These are phyloP conservation scores for Aspergillus cristatus DNA, from an alignment of 495 filamentous ascomycete genomes.

Conservation along the genomic window DNA sequence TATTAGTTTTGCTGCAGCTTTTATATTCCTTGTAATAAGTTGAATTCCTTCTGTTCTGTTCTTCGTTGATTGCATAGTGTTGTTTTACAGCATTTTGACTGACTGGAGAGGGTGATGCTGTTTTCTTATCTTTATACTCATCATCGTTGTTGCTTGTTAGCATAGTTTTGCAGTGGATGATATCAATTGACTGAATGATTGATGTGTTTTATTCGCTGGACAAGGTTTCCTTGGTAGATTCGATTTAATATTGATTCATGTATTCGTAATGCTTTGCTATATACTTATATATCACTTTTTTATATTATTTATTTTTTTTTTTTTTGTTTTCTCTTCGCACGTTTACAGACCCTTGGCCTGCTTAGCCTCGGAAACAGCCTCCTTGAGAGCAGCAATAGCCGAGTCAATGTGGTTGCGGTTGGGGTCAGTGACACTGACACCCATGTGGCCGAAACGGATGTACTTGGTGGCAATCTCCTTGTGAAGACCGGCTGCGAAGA, in stretches of 20 bases:
- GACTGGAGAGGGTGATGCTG: too few species aligned
- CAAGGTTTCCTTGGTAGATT: background rate
- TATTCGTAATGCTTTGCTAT: background rate
- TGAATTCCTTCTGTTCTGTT: too few species aligned
- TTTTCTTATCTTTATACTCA: too few species aligned
- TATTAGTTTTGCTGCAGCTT: background rate
- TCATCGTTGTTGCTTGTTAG: too few species aligned
- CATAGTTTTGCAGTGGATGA: too few species aligned
- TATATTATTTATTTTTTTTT: conserved; percentile 1
- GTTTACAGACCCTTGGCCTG: conserved; percentile 38
- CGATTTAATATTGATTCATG: background rate
- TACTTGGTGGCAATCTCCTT: conserved; percentile 70
- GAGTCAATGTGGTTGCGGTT: conserved; percentile 63
- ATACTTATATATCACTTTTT: background rate
- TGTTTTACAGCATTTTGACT: too few species aligned
- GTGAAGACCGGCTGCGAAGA: conserved; percentile 92
- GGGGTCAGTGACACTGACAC: conserved; percentile 64
- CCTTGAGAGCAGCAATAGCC: conserved; percentile 68
- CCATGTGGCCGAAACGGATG: conserved; percentile 87
- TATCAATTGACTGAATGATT: too few species aligned
- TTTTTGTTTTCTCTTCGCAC: background rate
- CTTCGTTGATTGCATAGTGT: background rate
- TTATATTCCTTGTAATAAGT: conserved; percentile 1
- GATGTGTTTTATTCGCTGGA: background rate
- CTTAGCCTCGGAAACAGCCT: conserved; percentile 60